These are phyloP conservation scores for Fusarium coicis DNA, from an alignment of 2,329 filamentous ascomycete species.

Conservation along the genomic window DNA sequence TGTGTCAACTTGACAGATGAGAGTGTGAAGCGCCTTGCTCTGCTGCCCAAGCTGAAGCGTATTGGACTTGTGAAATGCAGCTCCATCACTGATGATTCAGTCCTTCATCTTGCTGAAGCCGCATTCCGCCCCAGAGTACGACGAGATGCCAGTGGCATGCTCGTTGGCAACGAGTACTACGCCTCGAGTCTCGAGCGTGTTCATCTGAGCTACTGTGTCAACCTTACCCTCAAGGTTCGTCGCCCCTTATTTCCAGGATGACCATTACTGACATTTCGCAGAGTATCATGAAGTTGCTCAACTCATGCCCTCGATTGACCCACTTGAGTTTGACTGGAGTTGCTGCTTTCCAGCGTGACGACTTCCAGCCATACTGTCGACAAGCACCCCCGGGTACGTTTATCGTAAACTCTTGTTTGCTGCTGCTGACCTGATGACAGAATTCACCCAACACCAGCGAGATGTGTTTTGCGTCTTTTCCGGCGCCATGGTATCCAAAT, in stretches of 20 bases:
- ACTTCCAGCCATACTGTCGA: conserved; percentile 86
- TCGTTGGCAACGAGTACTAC: conserved; percentile 63
- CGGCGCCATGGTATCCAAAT: conserved; percentile 79
- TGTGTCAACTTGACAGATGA: conserved; percentile 88
- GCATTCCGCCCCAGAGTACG: conserved; percentile 64
- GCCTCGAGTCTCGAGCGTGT: conserved; percentile 85
- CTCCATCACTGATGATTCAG: conserved; percentile 89
- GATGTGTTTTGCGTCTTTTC: conserved; percentile 98
- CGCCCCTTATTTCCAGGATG: background rate
- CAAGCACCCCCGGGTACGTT: conserved; percentile 77
- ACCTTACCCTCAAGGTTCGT: conserved; percentile 82
- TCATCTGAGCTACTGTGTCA: conserved; percentile 93
- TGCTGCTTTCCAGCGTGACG: conserved; percentile 85
- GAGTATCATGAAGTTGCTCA: conserved; percentile 91
- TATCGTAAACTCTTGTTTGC: background rate
- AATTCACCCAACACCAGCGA: conserved; percentile 95
- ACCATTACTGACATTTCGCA: conserved; percentile 51
- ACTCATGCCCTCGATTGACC: conserved; percentile 90
- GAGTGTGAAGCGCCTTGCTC: conserved; percentile 85
- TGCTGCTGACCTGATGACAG: conserved; percentile 55
- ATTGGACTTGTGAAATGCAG: conserved; percentile 96
- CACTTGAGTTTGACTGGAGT: conserved; percentile 96
- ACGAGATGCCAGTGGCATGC: conserved; percentile 60
- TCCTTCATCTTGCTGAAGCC: conserved; percentile 82
- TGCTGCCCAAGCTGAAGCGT: conserved; percentile 90